A percentile compares a stretch with the other conserved stretches of the same genome.
Evolutionary conservation across 352 stramenopile species (phyloP).

Genomic region (Blastocystis sp.): DNA sequence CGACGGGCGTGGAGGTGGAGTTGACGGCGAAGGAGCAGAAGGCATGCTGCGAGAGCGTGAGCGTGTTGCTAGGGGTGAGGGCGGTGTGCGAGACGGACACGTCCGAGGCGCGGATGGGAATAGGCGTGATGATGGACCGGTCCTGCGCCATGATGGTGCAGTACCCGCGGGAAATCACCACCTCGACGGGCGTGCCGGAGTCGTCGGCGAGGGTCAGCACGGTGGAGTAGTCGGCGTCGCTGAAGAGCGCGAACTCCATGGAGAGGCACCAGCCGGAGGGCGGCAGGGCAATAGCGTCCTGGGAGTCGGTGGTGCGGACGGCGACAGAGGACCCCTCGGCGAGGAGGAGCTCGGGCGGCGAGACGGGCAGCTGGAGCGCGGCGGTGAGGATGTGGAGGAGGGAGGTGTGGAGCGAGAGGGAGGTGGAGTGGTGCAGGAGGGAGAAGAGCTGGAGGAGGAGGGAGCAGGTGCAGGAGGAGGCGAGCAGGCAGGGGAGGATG

Average conservation of each 20-base stretch:
- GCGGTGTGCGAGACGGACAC: neutral
- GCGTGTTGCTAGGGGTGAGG: neutral
- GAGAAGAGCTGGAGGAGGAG: neutral
- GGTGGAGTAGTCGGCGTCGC: neutral
- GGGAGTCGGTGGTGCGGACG: neutral
- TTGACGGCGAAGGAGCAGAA: neutral
- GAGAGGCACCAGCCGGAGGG: neutral
- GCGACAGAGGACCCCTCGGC: neutral
- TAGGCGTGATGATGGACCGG: neutral
- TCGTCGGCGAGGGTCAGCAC: neutral
- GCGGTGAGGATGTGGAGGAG: neutral
- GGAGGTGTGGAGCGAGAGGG: neutral
- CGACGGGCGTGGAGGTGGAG: neutral
- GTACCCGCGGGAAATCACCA: neutral
- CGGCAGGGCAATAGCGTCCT: neutral
- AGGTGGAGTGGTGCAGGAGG: neutral
- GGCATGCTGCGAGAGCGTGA: neutral
- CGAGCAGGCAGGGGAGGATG: neutral
- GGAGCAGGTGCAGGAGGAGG: neutral
- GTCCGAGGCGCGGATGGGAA: neutral
- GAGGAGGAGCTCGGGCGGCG: neutral
- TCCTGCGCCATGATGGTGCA: neutral
- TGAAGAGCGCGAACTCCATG: neutral
- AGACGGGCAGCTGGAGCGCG: neutral
- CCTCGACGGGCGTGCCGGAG: neutral